Percentiles rank a stretch among this genome's conserved stretches.
Evolutionary conservation across 2,329 filamentous ascomycete species (phyloP).

Genomic region (Fusarium guadeloupense): DNA sequence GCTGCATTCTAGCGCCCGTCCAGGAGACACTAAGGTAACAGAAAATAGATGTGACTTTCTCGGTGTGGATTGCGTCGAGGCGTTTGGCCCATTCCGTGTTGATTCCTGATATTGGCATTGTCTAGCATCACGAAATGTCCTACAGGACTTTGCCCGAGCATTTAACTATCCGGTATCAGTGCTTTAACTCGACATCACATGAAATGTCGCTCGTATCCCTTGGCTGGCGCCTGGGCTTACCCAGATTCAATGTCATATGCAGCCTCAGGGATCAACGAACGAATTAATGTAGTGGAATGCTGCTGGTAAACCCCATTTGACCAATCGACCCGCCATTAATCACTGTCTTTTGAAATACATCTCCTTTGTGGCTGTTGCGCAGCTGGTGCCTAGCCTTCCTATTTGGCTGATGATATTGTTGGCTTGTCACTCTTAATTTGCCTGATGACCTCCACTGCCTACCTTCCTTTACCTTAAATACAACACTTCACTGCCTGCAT

Average conservation of each 20-base stretch:
- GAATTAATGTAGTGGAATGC: constrained; percentile 14
- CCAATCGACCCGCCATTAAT: constrained; percentile 4
- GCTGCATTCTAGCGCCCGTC: neutral
- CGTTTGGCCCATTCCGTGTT: neutral
- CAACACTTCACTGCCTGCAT: constrained; percentile 7
- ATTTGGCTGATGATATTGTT: neutral
- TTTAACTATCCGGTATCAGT: neutral
- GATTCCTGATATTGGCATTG: neutral
- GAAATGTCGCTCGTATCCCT: neutral
- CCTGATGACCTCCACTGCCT: constrained; percentile 7
- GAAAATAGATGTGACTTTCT: constrained; percentile 4
- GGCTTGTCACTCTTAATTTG: neutral
- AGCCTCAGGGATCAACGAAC: neutral
- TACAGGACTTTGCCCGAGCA: neutral
- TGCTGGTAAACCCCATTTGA: neutral
- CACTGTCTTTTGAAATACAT: neutral
- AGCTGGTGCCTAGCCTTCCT: constrained; percentile 15
- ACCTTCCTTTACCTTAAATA: no score
- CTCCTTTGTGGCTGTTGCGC: constrained; percentile 10
- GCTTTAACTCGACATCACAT: neutral
- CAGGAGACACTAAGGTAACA: constrained; percentile 1
- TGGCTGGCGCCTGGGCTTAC: neutral
- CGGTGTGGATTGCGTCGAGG: constrained; percentile 1
- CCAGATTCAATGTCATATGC: constrained; percentile 6
- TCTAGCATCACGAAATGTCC: neutral